Percentiles rank a stretch among this genome's conserved stretches.
Evolutionary conservation across 2,329 filamentous ascomycete genomes (phyloP).

Genomic region (Clonostachys solani): DNA sequence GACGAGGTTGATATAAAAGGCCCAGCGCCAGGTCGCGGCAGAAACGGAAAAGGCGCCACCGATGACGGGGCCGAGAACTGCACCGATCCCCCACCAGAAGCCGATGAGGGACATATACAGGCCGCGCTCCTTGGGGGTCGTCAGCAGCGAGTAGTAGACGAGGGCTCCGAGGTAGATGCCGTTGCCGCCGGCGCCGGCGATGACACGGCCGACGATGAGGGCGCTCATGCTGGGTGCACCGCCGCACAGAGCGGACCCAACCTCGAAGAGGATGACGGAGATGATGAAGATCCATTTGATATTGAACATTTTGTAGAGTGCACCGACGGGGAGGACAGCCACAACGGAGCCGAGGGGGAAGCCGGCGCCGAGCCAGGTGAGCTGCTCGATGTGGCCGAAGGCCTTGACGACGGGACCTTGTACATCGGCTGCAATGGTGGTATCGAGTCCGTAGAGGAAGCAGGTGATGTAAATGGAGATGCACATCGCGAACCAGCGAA

Average conservation of each 20-base stretch:
- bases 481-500: conserved; percentile 10
- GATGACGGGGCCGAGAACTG: conserved; percentile 41
- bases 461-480: conserved; percentile 10
- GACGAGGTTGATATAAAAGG: conserved; percentile 17
- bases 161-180: conserved; percentile 30
- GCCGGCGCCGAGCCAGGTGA: conserved; percentile 33
- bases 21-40: conserved; percentile 3
- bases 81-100: conserved; percentile 37
- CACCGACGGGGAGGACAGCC: conserved; percentile 27
- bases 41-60: conserved; percentile 38
- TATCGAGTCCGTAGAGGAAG: conserved; percentile 13
- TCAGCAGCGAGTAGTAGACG: conserved; percentile 9
- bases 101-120: conserved; percentile 14
- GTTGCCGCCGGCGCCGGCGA: conserved; percentile 33
- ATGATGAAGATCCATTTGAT: conserved; percentile 31
- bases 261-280: conserved; percentile 15
- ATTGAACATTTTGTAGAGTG: conserved; percentile 35
- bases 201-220: conserved; percentile 37
- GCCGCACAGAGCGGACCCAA: conserved; percentile 29
- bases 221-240: conserved; percentile 34
- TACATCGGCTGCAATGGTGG: conserved; percentile 41
- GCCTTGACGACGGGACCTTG: conserved; percentile 32
- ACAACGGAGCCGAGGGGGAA: conserved; percentile 34
- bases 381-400: conserved; percentile 27
- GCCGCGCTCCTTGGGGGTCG: conserved; percentile 15